These are phyloP conservation scores for Urostyla sp. DNA, from an alignment of 73 alveolate species.

Conservation along the genomic window DNA sequence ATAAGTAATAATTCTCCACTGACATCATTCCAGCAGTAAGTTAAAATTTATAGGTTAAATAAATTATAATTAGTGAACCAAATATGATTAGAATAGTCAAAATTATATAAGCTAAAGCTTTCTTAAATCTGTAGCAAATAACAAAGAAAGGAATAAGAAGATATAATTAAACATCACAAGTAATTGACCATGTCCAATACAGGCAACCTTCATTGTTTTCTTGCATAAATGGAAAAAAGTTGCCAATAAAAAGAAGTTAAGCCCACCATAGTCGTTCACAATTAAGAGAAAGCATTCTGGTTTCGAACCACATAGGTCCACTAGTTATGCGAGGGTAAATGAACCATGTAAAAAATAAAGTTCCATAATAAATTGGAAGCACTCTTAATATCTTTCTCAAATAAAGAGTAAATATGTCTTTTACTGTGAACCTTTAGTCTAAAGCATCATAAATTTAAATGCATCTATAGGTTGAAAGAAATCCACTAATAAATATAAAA, in stretches of 20 bases:
- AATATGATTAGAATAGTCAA: not conserved
- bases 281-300: not conserved
- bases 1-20: conserved; percentile 24
- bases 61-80: not conserved
- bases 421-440: not conserved
- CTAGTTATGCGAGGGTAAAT: not conserved
- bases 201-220: conserved; percentile 57
- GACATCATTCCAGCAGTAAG: conserved; percentile 46
- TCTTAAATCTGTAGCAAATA: not conserved
- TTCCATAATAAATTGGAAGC: conserved; percentile 39
- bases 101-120: not conserved
- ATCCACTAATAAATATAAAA: conserved; percentile 29
- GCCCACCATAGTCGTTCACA: conserved; percentile 62
- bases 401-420: conserved; percentile 6
- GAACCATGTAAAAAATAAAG: conserved; percentile 57
- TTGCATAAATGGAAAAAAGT: conserved; percentile 19
- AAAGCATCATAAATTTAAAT: conserved; percentile 10
- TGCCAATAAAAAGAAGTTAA: conserved; percentile 32
- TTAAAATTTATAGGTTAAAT: not conserved
- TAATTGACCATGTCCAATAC: conserved; percentile 45
- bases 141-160: conserved; percentile 36
- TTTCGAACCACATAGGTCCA: conserved; percentile 26
- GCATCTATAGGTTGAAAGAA: conserved; percentile 25
- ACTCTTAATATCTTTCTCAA: conserved; percentile 33
- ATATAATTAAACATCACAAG: conserved; percentile 17